Conservation (phyloP, 2,329 filamentous ascomycete species). For the Alternaria novae-zelandiae region DNA sequence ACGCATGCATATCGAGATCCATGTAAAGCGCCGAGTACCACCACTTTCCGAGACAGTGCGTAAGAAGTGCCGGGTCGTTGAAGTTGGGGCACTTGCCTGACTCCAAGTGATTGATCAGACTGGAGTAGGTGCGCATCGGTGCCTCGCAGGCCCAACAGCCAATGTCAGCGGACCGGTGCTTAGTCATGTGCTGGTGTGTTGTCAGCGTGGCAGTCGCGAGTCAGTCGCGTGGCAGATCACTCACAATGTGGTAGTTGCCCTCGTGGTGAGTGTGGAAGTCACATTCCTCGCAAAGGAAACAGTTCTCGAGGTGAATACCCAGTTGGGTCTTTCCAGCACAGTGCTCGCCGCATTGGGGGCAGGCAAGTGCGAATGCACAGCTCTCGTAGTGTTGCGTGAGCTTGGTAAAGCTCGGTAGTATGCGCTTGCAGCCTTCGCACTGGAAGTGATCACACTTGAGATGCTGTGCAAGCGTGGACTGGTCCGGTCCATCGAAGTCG, state of each 20-base stretch:
- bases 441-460: conserved; percentile 38
- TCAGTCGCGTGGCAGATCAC: neutral
- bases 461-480: conserved; percentile 29
- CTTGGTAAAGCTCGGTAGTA: conserved; percentile 38
- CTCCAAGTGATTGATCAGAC: conserved; percentile 51
- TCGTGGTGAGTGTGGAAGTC: conserved; percentile 28
- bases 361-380: conserved; percentile 27
- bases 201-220: conserved; percentile 2
- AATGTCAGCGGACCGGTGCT: conserved; percentile 25
- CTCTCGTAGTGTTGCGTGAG: conserved; percentile 30
- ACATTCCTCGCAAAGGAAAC: conserved; percentile 33
- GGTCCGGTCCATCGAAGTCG: conserved; percentile 35
- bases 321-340: conserved; percentile 29
- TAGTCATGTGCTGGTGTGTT: conserved; percentile 36
- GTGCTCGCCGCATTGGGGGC: conserved; percentile 23
- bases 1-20: conserved; percentile 43
- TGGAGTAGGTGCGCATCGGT: conserved; percentile 32
- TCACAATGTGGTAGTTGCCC: conserved; percentile 30
- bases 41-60: conserved; percentile 36
- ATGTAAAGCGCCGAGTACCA: conserved; percentile 45
- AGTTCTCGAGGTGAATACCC: conserved; percentile 26
- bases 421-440: conserved; percentile 37
- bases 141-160: conserved; percentile 35
- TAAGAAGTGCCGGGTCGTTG: conserved; percentile 58
- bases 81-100: conserved; percentile 71